Percentiles rank a stretch among this genome's conserved stretches.
These are phyloP conservation scores for Sporobolus alterniflorus DNA, from an alignment of 202 grass and related monocot genomes.

Conservation along the genomic window DNA sequence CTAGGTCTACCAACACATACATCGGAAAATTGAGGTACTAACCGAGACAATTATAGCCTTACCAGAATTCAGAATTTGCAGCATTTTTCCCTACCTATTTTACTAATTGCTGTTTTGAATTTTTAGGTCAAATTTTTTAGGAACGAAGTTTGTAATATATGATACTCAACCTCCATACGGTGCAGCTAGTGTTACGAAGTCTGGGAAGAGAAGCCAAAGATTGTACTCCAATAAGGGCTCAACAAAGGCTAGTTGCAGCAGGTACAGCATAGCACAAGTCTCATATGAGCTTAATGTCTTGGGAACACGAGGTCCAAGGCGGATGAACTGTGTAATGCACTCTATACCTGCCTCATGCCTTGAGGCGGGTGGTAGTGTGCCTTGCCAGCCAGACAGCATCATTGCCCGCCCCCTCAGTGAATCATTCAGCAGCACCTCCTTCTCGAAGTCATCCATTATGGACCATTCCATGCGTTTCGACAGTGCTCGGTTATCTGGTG, in stretches of 20 bases:
- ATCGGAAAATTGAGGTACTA: conserved; percentile 82
- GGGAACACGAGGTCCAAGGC: conserved; percentile 85
- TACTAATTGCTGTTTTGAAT: conserved; percentile 33
- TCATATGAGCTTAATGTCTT: conserved; percentile 88
- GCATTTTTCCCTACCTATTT: conserved; percentile 4
- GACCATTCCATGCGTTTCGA: conserved; percentile 70
- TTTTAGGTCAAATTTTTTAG: conserved; percentile 66
- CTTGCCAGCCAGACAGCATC: conserved; percentile 57
- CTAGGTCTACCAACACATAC: conserved; percentile 66
- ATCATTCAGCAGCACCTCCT: conserved; percentile 59
- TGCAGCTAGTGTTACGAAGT: conserved; percentile 23
- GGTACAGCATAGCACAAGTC: conserved; percentile 71
- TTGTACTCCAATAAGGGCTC: conserved; percentile 70
- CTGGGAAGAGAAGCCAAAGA: conserved; percentile 60
- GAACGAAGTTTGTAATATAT: conserved; percentile 77
- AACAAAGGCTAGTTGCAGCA: conserved; percentile 58
- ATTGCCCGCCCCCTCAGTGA: conserved; percentile 43
- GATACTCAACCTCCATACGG: conserved; percentile 50
- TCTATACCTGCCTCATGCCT: conserved; percentile 79
- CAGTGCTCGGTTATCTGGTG: conserved; percentile 73
- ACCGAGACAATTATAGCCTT: not conserved
- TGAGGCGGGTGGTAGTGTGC: conserved; percentile 69
- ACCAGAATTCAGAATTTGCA: not conserved
- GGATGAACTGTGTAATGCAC: conserved; percentile 90
- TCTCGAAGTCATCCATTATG: conserved; percentile 46